Evolutionary conservation across 83 land plant genomes (phyloP).

Genomic region (Larix sibirica): DNA sequence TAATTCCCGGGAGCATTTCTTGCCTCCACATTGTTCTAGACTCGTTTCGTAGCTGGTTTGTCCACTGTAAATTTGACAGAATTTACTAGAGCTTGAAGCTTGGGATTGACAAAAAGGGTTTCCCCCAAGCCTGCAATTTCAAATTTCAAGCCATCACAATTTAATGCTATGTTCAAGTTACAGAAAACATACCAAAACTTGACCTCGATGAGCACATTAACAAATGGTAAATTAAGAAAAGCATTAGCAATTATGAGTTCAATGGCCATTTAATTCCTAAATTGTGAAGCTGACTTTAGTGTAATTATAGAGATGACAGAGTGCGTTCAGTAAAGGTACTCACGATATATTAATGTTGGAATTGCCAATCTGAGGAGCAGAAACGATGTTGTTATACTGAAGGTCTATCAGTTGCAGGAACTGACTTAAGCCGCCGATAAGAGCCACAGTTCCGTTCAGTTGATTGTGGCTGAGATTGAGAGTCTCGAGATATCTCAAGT

Average conservation of each 20-base stretch:
- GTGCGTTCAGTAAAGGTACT: constrained; percentile 17
- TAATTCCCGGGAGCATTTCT: background rate
- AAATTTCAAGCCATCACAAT: background rate
- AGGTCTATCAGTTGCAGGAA: constrained; percentile 52
- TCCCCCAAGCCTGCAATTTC: constrained; percentile 36
- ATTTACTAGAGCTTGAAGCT: background rate
- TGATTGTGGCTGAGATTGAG: constrained; percentile 46
- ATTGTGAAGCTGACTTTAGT: background rate
- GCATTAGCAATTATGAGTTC: background rate
- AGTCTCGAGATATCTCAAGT: constrained; percentile 6
- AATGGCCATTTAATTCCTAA: background rate
- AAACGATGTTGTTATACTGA: constrained; percentile 46
- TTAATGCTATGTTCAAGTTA: background rate
- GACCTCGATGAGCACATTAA: too few relatives aligned
- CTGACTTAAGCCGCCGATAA: constrained; percentile 32
- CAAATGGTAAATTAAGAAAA: background rate
- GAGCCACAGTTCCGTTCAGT: constrained; percentile 42
- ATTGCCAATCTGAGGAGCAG: constrained; percentile 16
- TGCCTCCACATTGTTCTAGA: background rate
- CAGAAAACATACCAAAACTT: too few relatives aligned
- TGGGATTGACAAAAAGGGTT: constrained; percentile 32
- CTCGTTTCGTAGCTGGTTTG: background rate
- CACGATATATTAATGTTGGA: constrained; percentile 32
- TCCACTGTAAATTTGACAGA: background rate
- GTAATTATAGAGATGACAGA: background rate